phyloP scores from a whole-genome alignment of 306 rosid genomes.

The Fragaria nilgerrensis region DNA sequence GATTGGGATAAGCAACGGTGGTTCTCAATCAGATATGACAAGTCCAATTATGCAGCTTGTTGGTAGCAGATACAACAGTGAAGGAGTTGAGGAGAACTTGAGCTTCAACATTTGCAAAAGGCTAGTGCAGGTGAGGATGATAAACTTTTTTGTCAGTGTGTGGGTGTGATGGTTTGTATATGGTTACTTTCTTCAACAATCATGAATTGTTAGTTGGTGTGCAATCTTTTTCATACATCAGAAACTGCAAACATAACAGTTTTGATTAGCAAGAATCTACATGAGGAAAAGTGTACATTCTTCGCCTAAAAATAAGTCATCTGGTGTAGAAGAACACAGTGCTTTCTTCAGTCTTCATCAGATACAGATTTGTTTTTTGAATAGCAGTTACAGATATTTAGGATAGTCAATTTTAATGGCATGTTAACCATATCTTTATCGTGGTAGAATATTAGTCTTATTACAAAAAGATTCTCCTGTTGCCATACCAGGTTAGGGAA shows the following conservation, averaged over 20 bases:
- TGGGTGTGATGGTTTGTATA: not conserved
- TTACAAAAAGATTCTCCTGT: not conserved
- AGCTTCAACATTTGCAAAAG: constrained; percentile 91
- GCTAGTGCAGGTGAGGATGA: constrained; percentile 80
- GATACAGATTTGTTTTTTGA: not conserved
- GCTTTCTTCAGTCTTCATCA: not conserved
- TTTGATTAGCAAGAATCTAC: constrained; percentile 12
- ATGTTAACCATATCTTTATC: not conserved
- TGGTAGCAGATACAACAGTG: constrained; percentile 54
- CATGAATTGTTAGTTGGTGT: not conserved
- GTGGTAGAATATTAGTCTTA: not conserved
- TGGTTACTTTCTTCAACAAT: not conserved
- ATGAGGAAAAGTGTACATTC: not conserved
- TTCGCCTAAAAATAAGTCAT: not conserved
- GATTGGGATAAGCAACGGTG: constrained; percentile 56
- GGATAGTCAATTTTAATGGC: not conserved
- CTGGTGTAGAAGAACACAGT: not conserved
- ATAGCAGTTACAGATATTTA: not conserved
- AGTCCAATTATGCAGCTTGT: constrained; percentile 34
- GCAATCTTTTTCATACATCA: not conserved
- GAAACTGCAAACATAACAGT: not conserved
- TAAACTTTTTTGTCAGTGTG: not conserved
- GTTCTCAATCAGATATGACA: constrained; percentile 55
- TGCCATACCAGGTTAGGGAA: not conserved
- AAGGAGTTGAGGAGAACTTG: constrained; percentile 67